Percentiles rank a stretch among this genome's conserved stretches.
Evolutionary conservation across 805 yeast genomes (phyloP).

Genomic region (Candida insectorum): DNA sequence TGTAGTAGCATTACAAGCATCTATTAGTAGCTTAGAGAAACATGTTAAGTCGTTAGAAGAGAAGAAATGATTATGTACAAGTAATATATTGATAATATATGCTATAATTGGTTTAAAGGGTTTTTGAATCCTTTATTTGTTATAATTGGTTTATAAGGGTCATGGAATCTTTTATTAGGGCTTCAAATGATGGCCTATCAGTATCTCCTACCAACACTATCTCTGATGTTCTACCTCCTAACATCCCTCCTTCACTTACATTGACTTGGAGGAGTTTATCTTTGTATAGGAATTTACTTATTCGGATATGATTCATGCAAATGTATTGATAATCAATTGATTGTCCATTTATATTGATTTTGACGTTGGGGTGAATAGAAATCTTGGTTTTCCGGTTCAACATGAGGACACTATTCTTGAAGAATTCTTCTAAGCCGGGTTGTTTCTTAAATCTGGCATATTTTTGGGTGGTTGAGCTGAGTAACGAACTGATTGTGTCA

Average conservation of each 20-base stretch:
- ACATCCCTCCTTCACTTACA: constrained; percentile 53
- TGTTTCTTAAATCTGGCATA: constrained; percentile 31
- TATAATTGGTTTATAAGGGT: constrained; percentile 7
- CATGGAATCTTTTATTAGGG: constrained; percentile 21
- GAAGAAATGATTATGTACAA: constrained; percentile 11
- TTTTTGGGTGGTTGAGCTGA: constrained; percentile 20
- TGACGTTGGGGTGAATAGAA: constrained; percentile 37
- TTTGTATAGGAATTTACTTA: constrained; percentile 38
- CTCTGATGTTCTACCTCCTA: constrained; percentile 54
- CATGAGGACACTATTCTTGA: constrained; percentile 33
- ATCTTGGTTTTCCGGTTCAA: constrained; percentile 36
- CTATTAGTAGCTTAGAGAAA: constrained; percentile 63
- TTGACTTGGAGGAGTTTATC: constrained; percentile 39
- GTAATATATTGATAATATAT: too few relatives aligned
- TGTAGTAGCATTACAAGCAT: constrained; percentile 64
- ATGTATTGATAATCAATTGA: constrained; percentile 44
- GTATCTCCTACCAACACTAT: constrained; percentile 42
- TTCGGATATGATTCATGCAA: constrained; percentile 41
- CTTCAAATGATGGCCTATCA: constrained; percentile 19
- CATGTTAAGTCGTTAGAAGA: constrained; percentile 64
- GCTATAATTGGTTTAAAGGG: constrained; percentile 6
- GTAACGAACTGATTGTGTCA: constrained; percentile 4
- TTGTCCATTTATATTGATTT: constrained; percentile 34
- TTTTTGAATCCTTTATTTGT: constrained; percentile 13
- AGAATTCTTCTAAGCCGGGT: constrained; percentile 41